A percentile compares a stretch with the other conserved stretches of the same genome.
phyloP scores from a whole-genome alignment of 2,329 filamentous ascomycete genomes.

The Thielaviopsis punctulata region DNA sequence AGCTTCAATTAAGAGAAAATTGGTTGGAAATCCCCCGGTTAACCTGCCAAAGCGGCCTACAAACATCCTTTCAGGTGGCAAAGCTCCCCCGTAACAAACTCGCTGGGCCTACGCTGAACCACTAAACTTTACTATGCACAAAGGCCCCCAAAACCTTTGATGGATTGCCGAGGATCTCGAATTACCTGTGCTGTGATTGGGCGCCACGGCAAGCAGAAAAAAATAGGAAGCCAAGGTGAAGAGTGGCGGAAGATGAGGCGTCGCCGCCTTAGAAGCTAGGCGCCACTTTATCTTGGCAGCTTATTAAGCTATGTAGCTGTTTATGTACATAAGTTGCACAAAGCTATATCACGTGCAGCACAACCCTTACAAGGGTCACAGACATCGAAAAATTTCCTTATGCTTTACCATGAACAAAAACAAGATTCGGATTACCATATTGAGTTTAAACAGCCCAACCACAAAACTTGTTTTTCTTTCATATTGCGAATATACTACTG shows the following conservation, averaged over 20 bases:
- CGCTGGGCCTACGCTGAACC: too few relatives aligned
- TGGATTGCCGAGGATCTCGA: conserved; percentile 34
- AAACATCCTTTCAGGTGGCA: background rate
- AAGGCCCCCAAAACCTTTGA: conserved; percentile 7
- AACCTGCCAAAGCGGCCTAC: background rate
- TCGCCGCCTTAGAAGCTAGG: conserved; percentile 10
- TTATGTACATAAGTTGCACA: too few relatives aligned
- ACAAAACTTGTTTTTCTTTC: background rate
- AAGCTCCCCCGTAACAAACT: background rate
- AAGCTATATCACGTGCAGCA: background rate
- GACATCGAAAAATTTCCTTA: too few relatives aligned
- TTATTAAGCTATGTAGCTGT: too few relatives aligned
- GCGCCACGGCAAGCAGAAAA: conserved; percentile 12
- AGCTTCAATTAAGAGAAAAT: background rate
- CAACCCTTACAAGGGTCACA: too few relatives aligned
- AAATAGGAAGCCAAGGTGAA: too few relatives aligned
- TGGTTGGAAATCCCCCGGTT: background rate
- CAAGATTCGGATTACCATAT: background rate
- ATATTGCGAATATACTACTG: background rate
- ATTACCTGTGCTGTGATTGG: conserved; percentile 31
- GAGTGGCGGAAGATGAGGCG: background rate
- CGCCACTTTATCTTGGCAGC: too few relatives aligned
- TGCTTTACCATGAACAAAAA: too few relatives aligned
- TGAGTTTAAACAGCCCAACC: too few relatives aligned
- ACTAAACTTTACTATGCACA: too few relatives aligned